Conservation (phyloP, 495 filamentous ascomycete genomes). For the Tuber melanosporum region DNA sequence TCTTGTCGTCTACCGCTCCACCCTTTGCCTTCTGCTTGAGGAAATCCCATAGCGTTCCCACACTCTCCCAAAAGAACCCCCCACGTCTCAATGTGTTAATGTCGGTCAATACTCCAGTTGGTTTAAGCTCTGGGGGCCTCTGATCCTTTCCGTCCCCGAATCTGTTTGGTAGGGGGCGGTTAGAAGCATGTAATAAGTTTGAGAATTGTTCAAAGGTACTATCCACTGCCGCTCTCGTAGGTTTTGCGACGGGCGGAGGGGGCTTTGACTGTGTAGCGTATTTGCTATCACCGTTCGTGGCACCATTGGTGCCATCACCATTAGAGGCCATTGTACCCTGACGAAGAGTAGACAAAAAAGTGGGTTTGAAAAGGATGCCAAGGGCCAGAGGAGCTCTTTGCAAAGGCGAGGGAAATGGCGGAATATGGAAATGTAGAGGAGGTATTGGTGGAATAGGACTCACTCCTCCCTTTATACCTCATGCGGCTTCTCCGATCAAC, state of each 20-base stretch:
- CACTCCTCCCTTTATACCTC: background rate
- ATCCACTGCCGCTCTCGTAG: constrained; percentile 35
- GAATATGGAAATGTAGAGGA: background rate
- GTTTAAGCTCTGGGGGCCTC: constrained; percentile 46
- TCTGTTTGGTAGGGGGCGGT: constrained; percentile 60
- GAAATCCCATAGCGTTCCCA: constrained; percentile 52
- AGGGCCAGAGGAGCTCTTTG: background rate
- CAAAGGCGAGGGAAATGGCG: background rate
- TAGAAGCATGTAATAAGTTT: constrained; percentile 55
- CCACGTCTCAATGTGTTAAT: constrained; percentile 52
- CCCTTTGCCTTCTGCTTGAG: constrained; percentile 52
- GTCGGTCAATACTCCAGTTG: constrained; percentile 57
- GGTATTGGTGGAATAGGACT: background rate
- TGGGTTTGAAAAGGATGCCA: background rate
- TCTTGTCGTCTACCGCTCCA: constrained; percentile 65
- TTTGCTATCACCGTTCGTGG: background rate
- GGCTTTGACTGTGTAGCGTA: constrained; percentile 6
- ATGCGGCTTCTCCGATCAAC: background rate
- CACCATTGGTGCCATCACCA: background rate
- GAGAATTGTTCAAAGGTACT: constrained; percentile 35
- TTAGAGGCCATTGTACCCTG: background rate
- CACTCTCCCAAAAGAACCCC: constrained; percentile 49
- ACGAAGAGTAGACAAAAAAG: background rate
- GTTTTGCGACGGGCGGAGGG: constrained; percentile 27
- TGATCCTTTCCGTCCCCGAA: constrained; percentile 56